Conservation (phyloP, 129 eudicot species). For the Chrysanthemum seticuspe region DNA sequence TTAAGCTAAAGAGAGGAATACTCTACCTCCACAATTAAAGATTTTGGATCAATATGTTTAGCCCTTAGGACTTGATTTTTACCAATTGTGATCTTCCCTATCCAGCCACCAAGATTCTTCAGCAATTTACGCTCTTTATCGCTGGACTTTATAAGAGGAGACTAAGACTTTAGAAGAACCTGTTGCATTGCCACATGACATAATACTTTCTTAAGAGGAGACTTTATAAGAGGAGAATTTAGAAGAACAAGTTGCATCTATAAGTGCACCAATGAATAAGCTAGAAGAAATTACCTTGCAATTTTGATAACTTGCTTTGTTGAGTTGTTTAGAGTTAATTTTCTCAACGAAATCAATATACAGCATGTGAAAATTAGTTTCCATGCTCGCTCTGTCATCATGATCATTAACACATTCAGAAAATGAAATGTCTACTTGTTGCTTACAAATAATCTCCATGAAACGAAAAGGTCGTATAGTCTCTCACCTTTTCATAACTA, state of each 20-base stretch:
- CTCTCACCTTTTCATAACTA: constrained; percentile 74
- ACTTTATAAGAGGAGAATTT: not conserved
- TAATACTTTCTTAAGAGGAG: not conserved
- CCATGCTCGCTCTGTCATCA: constrained; percentile 62
- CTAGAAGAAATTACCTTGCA: constrained; percentile 58
- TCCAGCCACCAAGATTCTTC: constrained; percentile 89
- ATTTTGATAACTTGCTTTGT: constrained; percentile 59
- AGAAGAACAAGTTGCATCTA: not conserved
- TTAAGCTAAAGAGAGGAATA: not conserved
- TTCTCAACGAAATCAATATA: constrained; percentile 68
- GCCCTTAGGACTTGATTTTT: constrained; percentile 61
- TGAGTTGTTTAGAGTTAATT: constrained; percentile 46
- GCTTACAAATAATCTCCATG: not conserved
- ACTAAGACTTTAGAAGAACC: constrained; percentile 64
- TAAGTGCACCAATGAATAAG: constrained; percentile 2
- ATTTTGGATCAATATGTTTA: constrained; percentile 73
- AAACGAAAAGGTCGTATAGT: not conserved
- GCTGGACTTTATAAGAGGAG: constrained; percentile 66
- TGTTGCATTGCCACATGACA: constrained; percentile 22
- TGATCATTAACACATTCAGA: not conserved
- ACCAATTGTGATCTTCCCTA: constrained; percentile 78
- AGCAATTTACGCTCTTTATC: constrained; percentile 71
- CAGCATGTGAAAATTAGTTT: constrained; percentile 69
- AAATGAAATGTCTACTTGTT: constrained; percentile 1
- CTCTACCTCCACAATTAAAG: constrained; percentile 63